Evolutionary conservation across 176 grass and related monocot genomes (phyloP), one percentile per base, ranked within the genome.

Genomic region (Aegilops tauschii): DNA sequence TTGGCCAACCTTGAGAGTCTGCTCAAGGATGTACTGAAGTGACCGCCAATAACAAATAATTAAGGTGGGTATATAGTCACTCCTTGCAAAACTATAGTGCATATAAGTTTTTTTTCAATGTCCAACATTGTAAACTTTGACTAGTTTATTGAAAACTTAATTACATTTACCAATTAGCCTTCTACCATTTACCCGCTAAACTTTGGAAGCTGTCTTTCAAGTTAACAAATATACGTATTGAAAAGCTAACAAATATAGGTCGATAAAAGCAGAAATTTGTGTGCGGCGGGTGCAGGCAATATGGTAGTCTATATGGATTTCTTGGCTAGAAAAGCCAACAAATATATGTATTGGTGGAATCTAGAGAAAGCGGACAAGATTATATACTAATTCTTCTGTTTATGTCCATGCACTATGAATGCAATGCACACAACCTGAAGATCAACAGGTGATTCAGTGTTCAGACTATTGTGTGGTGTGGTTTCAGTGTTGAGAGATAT

Each of bases 201-300:
- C 54, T 21, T 58, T 59, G 56, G 18, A 59, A 21, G 0, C 56
- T 59, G 20, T 1, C 6, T 59, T 59, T 21, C 54, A 59, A 59
- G 7, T 59, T 59, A 44, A 44, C 39, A 40, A 40, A 9, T 40
- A 42, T 10, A 42, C 9, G 1, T 40, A 40, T 40, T 9, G 8
- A 40, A 39, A 40, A 40, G 37, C 37, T 40, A 40, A 40, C 37
- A 40, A 40, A 40, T 40, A 42, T 42, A 42, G 42, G 56, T 59
- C 7, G 56, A 21, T n/a, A 59, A 59, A 59, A 9, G 6, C 54
- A 58, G 0, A 58, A 59, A 59, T 3, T 59, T 0, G 1, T 59
- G 54, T 21, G 2, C 1, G 18, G 54, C 0, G 0, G 18, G 18
- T 58, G 18, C 18, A 0, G 8, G 54, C 18, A 21, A 21, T 0